phyloP scores from a whole-genome alignment of 306 rosid genomes.

The Malus sieversii region DNA sequence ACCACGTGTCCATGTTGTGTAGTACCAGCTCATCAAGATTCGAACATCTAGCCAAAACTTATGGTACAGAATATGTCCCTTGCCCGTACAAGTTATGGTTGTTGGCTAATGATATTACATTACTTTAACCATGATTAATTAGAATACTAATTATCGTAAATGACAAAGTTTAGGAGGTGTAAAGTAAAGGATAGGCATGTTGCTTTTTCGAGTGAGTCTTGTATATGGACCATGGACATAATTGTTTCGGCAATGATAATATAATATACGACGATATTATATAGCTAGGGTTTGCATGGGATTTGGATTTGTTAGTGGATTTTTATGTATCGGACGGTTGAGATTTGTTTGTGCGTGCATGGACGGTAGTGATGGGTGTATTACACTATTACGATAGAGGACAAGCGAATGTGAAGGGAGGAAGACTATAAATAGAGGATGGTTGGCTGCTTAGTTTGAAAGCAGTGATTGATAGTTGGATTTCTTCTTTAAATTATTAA shows the following conservation, averaged over 20 bases:
- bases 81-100: conserved; percentile 3
- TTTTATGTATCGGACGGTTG: neutral
- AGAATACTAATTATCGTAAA: neutral
- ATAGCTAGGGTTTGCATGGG: neutral
- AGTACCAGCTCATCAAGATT: conserved; percentile 4
- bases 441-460: conserved; percentile 2
- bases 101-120: neutral
- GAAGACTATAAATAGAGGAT: conserved; percentile 4
- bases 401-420: neutral
- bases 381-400: neutral
- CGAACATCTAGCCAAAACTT: neutral
- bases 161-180: neutral
- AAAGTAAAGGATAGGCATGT: neutral
- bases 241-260: neutral
- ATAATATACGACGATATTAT: neutral
- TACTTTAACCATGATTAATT: neutral
- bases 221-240: neutral
- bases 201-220: neutral
- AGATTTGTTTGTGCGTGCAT: neutral
- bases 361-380: neutral
- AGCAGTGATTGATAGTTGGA: accelerated
- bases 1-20: neutral
- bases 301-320: neutral
- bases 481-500: too few relatives aligned
- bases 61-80: conserved; percentile 7